Base-by-base conservation (phyloP, 176 grass and related monocot species). In the Raddia guianensis region DNA sequence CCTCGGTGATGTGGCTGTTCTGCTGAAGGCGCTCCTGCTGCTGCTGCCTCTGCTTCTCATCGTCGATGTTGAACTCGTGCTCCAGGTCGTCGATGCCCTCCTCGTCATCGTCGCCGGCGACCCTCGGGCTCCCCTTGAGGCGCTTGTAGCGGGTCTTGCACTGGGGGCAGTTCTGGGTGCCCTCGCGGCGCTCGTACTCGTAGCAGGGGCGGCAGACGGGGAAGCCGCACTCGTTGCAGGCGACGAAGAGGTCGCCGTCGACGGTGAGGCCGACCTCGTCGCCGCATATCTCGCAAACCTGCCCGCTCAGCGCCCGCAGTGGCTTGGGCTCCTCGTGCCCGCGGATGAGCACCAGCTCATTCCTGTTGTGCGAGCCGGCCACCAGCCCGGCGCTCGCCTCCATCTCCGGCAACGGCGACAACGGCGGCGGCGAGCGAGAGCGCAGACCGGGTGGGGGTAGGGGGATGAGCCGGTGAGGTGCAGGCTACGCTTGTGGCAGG, bases 131-230 rank as follows among this genome's bases (percentile, higher is more conserved):
- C 86, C 94, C 96, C 80, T 99, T 99, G 86, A 95, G 84, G 18
- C 96, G 92, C 86, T 95, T 99, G 93, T 99, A 99, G 8, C 96
- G 92, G n/a, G 97, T 99, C 84, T 90, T 93, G 93, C 97, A 99
- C 77, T 96, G 97, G 3, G 97, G 96, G 62, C 96, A 99, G 65
- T 91, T 78, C 85, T 99, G 96, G 35, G 96, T 99, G 65, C 96
- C 96, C 79, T 99, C 96, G 20, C 96, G 79, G 51, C 97, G 87
- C 89, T 99, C 97, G 49, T 99, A 99, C 85, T 99, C 97, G 70
- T 99, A 99, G 91, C 97, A 96, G 4, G 93, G 93, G 45, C 97
- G 87, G 91, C 97, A 99, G 14, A 95, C 97, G 2, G 96, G 97
- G 86, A 99, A 96, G 16, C 97, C 97, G 62, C 97, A 99, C 90